Conservation (phyloP, 176 grass and related monocot species). For the Phragmites australis region DNA sequence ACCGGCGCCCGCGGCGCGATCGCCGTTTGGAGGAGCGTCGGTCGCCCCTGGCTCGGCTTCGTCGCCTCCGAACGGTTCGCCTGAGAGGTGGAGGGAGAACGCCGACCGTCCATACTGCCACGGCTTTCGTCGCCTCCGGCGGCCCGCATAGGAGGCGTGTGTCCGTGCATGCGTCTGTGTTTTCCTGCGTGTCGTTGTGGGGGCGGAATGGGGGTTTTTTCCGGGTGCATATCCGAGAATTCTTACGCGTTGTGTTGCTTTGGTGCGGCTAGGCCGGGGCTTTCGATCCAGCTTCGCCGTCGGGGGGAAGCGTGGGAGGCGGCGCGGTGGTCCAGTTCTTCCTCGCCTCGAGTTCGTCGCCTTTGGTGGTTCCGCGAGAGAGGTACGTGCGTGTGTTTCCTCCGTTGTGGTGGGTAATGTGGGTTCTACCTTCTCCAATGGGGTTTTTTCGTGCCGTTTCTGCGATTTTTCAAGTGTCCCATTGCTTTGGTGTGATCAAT, state of each 20-base stretch:
- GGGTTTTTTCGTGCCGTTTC: neutral
- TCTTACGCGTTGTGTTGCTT: slow-evolving; percentile 17
- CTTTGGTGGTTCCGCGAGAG: neutral
- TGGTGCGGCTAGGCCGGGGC: neutral
- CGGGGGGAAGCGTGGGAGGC: slow-evolving; percentile 7
- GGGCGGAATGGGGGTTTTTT: slow-evolving; percentile 3
- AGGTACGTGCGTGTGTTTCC: neutral
- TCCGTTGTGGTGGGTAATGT: neutral
- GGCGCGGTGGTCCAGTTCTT: neutral
- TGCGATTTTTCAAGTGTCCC: neutral
- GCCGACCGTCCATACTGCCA: neutral
- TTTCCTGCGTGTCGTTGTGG: neutral
- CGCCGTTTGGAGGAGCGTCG: neutral
- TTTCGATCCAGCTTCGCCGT: neutral
- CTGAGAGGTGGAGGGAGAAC: neutral
- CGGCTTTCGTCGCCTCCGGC: slow-evolving; percentile 1
- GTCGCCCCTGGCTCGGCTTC: neutral
- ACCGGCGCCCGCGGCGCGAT: neutral
- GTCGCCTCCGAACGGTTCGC: neutral
- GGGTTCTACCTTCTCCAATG: neutral
- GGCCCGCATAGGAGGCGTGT: neutral
- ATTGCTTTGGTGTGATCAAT: neutral
- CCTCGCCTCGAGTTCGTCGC: neutral
- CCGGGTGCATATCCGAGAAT: neutral
- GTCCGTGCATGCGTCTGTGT: neutral